These are phyloP conservation scores for Phytomonas sp. DNA, from an alignment of 208 protist species.

Conservation along the genomic window DNA sequence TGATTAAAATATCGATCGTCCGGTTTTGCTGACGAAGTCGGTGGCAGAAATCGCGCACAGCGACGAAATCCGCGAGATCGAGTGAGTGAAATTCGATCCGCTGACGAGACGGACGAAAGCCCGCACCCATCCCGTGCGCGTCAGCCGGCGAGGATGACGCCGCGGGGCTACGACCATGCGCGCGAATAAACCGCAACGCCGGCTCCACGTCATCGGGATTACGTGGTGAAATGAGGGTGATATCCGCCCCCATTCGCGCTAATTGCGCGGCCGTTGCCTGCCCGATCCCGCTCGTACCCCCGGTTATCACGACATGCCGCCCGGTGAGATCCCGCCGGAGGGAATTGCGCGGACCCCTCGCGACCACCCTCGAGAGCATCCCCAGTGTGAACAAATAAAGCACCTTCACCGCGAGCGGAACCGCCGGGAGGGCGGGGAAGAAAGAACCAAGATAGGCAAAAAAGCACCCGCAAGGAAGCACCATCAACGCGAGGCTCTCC, in stretches of 20 bases:
- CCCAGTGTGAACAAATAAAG: constrained; percentile 33
- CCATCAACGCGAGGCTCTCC: constrained; percentile 35
- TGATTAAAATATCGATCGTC: constrained; percentile 59
- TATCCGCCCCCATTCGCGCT: constrained; percentile 50
- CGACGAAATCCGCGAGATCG: constrained; percentile 66
- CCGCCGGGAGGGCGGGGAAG: constrained; percentile 18
- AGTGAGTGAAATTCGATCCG: constrained; percentile 39
- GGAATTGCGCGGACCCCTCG: constrained; percentile 33
- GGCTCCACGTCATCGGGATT: constrained; percentile 28
- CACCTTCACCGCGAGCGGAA: constrained; percentile 31
- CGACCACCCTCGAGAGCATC: constrained; percentile 25
- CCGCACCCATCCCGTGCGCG: not conserved
- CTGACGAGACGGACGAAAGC: constrained; percentile 8
- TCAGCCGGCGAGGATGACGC: not conserved
- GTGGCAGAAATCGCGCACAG: constrained; percentile 66
- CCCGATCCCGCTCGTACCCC: constrained; percentile 70
- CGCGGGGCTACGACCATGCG: not conserved
- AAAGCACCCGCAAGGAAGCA: constrained; percentile 50
- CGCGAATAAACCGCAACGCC: constrained; percentile 21
- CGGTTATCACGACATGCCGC: constrained; percentile 56
- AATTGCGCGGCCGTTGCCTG: constrained; percentile 56
- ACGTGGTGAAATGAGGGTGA: constrained; percentile 35
- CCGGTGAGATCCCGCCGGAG: constrained; percentile 34
- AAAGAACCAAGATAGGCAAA: constrained; percentile 30
- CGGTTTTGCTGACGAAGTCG: constrained; percentile 24